Conservation (phyloP, 257 asterid genomes). For the Verbena officinalis region DNA sequence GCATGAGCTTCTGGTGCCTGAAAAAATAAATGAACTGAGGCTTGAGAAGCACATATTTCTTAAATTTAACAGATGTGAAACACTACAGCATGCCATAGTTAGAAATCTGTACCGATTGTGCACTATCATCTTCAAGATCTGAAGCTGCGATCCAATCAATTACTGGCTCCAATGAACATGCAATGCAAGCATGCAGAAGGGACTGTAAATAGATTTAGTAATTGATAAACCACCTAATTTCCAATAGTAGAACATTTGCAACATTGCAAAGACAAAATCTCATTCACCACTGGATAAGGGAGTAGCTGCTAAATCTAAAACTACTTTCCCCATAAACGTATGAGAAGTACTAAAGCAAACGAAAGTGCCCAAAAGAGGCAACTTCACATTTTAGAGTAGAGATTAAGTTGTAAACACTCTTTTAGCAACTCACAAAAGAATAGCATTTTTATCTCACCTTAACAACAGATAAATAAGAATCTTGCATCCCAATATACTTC, state of each 20-base stretch:
- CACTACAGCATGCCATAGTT: slow-evolving; percentile 11
- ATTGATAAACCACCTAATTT: not conserved
- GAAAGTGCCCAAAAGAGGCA: not conserved
- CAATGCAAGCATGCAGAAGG: slow-evolving; percentile 92
- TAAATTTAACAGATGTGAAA: slow-evolving; percentile 7
- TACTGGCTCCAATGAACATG: slow-evolving; percentile 79
- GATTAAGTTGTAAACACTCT: not conserved
- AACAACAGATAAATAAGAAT: slow-evolving; percentile 95
- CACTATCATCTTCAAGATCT: slow-evolving; percentile 92
- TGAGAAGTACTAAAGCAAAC: not conserved
- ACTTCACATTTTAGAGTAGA: not conserved
- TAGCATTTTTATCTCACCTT: slow-evolving; percentile 55
- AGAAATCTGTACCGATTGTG: slow-evolving; percentile 48
- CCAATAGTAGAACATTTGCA: not conserved
- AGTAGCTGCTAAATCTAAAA: not conserved
- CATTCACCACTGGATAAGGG: not conserved
- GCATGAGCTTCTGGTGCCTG: slow-evolving; percentile 89
- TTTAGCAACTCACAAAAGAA: not conserved
- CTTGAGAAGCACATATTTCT: slow-evolving; percentile 22
- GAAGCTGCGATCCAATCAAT: slow-evolving; percentile 99
- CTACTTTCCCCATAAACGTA: not conserved
- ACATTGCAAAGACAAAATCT: not conserved
- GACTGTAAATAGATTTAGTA: slow-evolving; percentile 53
- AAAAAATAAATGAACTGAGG: slow-evolving; percentile 24
- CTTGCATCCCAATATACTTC: slow-evolving; percentile 91